Evolutionary conservation across 2,329 filamentous ascomycete genomes (phyloP).

Genomic region (Dothiorella sarmentorum): DNA sequence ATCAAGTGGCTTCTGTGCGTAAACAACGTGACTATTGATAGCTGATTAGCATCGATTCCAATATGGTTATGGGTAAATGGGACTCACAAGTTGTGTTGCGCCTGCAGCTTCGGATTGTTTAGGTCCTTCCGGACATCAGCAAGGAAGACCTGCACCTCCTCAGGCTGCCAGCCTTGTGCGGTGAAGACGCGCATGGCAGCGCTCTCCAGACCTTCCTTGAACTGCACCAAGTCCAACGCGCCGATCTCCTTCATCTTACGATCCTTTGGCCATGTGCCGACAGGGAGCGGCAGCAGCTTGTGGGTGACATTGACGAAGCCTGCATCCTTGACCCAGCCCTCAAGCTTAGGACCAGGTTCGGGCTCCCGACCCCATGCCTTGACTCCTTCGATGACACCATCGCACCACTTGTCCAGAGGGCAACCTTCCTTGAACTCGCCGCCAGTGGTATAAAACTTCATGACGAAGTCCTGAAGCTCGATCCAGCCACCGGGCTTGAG

Average conservation of each 20-base stretch:
- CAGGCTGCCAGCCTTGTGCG: constrained; percentile 20
- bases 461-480: constrained; percentile 31
- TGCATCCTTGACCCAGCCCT: constrained; percentile 26
- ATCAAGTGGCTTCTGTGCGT: constrained; percentile 13
- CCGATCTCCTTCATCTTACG: constrained; percentile 18
- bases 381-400: background rate
- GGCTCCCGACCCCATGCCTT: constrained; percentile 17
- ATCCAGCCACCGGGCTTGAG: constrained; percentile 34
- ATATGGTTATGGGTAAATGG: background rate
- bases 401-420: constrained; percentile 13
- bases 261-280: constrained; percentile 28
- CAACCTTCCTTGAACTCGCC: constrained; percentile 27
- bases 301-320: constrained; percentile 26
- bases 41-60: background rate
- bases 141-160: constrained; percentile 21
- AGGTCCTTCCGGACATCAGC: constrained; percentile 20
- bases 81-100: constrained; percentile 18
- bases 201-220: constrained; percentile 13
- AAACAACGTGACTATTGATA: constrained; percentile 3
- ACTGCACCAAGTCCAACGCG: constrained; percentile 2
- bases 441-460: constrained; percentile 30
- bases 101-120: constrained; percentile 18
- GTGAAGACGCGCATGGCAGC: constrained; percentile 22
- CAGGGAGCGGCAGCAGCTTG: constrained; percentile 26
- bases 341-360: constrained; percentile 24